phyloP scores from a whole-genome alignment of 2,329 filamentous ascomycete species.

The Colletotrichum abscissum region DNA sequence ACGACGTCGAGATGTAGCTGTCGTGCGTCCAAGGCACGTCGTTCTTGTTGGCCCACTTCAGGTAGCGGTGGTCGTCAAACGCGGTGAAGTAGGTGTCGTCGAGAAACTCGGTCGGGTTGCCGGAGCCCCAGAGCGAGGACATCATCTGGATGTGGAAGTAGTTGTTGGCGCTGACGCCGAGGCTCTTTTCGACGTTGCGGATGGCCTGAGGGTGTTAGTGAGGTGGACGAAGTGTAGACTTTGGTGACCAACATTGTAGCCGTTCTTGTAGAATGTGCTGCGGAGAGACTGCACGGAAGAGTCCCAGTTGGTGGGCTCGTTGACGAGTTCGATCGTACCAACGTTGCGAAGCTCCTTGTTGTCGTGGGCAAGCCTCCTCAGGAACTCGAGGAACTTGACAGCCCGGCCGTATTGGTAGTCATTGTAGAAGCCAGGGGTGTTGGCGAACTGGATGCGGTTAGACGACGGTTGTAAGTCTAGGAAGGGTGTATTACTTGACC shows the following conservation, averaged over 20 bases:
- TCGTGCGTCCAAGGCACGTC: conserved; percentile 55
- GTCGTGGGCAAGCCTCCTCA: conserved; percentile 62
- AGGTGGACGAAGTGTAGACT: background rate
- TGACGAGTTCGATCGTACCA: conserved; percentile 69
- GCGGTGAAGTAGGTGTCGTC: conserved; percentile 55
- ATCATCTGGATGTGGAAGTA: conserved; percentile 63
- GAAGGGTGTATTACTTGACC: conserved; percentile 46
- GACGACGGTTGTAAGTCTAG: background rate
- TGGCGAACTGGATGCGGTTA: conserved; percentile 33
- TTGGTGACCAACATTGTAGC: conserved; percentile 39
- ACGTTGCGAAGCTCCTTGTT: conserved; percentile 62
- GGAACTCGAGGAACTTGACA: conserved; percentile 65
- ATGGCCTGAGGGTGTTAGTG: conserved; percentile 49
- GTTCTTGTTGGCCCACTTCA: conserved; percentile 60
- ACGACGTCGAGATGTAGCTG: conserved; percentile 63
- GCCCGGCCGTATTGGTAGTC: conserved; percentile 68
- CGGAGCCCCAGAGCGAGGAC: conserved; percentile 65
- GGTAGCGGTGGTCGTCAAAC: conserved; percentile 70
- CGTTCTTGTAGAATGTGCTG: conserved; percentile 59
- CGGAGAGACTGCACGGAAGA: conserved; percentile 46
- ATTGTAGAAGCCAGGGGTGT: conserved; percentile 63
- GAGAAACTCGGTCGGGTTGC: conserved; percentile 61
- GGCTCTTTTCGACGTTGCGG: conserved; percentile 56
- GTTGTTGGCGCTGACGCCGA: conserved; percentile 54
- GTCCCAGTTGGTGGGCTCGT: conserved; percentile 62